phyloP scores from a whole-genome alignment of 2,329 filamentous ascomycete genomes.

The Phialocephala subalpina region DNA sequence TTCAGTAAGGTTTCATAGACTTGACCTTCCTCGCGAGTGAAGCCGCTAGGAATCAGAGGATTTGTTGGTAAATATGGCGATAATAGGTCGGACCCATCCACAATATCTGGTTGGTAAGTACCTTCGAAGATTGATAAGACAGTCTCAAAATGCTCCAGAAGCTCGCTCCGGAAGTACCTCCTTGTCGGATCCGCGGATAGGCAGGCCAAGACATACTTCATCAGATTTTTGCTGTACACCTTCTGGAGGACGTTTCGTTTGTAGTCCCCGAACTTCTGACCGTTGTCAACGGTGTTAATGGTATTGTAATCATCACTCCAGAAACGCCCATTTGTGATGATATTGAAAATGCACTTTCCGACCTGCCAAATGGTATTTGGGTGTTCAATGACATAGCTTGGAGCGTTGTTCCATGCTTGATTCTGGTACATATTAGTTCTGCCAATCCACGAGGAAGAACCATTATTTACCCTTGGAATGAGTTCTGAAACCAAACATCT shows the following conservation, averaged over 20 bases:
- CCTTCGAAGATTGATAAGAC: slow-evolving; percentile 20
- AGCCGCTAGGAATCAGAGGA: slow-evolving; percentile 28
- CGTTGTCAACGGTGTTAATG: slow-evolving; percentile 20
- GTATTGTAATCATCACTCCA: slow-evolving; percentile 28
- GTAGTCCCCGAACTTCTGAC: slow-evolving; percentile 24
- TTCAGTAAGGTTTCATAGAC: slow-evolving; percentile 32
- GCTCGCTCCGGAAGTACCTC: slow-evolving; percentile 15
- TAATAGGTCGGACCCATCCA: slow-evolving; percentile 9
- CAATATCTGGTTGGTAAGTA: slow-evolving; percentile 9
- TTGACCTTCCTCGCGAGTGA: slow-evolving; percentile 28
- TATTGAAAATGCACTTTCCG: slow-evolving; percentile 30
- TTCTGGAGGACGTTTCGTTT: slow-evolving; percentile 26
- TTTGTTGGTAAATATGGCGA: slow-evolving; percentile 7
- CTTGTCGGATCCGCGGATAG: slow-evolving; percentile 19
- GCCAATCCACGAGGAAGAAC: no score
- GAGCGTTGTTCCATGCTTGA: slow-evolving; percentile 8
- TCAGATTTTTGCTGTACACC: slow-evolving; percentile 25
- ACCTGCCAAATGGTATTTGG: slow-evolving; percentile 32
- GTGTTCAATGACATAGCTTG: slow-evolving; percentile 17
- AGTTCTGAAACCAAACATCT: slow-evolving; percentile 26
- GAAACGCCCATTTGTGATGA: slow-evolving; percentile 27
- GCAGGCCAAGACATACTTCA: slow-evolving; percentile 27
- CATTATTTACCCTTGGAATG: slow-evolving; percentile 16
- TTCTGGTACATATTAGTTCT: slow-evolving; percentile 5
- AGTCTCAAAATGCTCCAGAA: slow-evolving; percentile 26